phyloP scores from a whole-genome alignment of 2,329 filamentous ascomycete species.

The Curvularia sp. region DNA sequence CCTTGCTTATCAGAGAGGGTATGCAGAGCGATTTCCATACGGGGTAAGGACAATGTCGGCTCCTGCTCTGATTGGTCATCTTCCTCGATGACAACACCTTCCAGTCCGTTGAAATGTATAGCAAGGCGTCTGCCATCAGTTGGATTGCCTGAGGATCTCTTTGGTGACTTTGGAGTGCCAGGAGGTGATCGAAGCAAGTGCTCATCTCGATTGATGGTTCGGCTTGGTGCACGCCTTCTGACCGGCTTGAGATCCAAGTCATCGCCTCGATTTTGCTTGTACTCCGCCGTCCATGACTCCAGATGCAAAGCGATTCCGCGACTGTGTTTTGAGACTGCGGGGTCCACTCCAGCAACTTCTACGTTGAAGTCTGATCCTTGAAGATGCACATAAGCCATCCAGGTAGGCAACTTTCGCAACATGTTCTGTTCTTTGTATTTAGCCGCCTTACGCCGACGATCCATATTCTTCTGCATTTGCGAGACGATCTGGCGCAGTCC shows the following conservation, averaged over 20 bases:
- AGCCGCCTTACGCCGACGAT: conserved; percentile 45
- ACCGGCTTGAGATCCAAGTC: conserved; percentile 63
- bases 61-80: conserved; percentile 84
- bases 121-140: conserved; percentile 84
- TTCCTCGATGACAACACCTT: conserved; percentile 89
- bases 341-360: conserved; percentile 88
- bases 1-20: conserved; percentile 87
- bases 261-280: conserved; percentile 80
- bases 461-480: conserved; percentile 69
- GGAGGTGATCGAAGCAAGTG: conserved; percentile 63
- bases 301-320: conserved; percentile 86
- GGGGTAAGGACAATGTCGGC: conserved; percentile 83
- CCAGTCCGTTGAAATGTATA: conserved; percentile 81
- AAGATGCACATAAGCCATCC: conserved; percentile 83
- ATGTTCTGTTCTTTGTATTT: conserved; percentile 63
- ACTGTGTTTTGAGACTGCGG: conserved; percentile 79
- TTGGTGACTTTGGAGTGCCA: conserved; percentile 57
- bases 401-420: conserved; percentile 78
- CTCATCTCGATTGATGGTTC: conserved; percentile 65
- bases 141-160: conserved; percentile 56
- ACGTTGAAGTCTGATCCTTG: conserved; percentile 89
- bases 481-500: conserved; percentile 90
- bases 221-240: conserved; percentile 77
- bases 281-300: conserved; percentile 87
- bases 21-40: conserved; percentile 84